Evolutionary conservation across 441 rosid species (phyloP).

Genomic region (Corymbia calophylla): DNA sequence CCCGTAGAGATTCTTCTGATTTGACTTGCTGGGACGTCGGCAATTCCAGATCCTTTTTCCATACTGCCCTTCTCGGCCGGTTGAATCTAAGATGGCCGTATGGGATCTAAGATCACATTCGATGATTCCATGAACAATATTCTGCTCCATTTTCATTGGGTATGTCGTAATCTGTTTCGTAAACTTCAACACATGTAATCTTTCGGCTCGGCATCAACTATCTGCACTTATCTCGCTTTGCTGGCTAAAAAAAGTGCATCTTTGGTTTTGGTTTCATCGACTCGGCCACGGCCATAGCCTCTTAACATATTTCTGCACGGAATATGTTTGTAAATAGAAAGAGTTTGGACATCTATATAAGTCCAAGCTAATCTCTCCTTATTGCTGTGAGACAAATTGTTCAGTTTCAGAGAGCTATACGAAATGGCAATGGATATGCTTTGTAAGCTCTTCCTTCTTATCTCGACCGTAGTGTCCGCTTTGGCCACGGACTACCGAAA

Average conservation of each 20-base stretch:
- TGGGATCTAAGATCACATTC: background rate
- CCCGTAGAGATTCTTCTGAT: background rate
- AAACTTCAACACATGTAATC: background rate
- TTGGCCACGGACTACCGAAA: background rate
- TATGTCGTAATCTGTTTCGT: background rate
- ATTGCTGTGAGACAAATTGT: background rate
- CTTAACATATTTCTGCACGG: background rate
- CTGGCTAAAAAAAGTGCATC: background rate
- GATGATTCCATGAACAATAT: background rate
- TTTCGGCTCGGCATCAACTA: too few relatives aligned
- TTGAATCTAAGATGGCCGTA: rapidly evolving
- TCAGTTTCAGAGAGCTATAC: background rate
- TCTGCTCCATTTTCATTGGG: background rate
- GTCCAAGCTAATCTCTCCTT: background rate
- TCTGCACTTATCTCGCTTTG: background rate
- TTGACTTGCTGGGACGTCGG: background rate
- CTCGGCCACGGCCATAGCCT: background rate
- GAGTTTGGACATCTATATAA: background rate
- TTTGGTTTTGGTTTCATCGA: background rate
- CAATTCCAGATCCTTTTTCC: background rate
- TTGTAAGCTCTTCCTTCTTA: background rate
- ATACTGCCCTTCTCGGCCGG: background rate
- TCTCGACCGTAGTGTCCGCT: background rate
- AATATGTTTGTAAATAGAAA: background rate
- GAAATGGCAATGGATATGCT: background rate